Evolutionary conservation across 768 basidiomycete species (phyloP), one percentile per base, ranked within the genome.

Genomic region (Termitomyces sp.): DNA sequence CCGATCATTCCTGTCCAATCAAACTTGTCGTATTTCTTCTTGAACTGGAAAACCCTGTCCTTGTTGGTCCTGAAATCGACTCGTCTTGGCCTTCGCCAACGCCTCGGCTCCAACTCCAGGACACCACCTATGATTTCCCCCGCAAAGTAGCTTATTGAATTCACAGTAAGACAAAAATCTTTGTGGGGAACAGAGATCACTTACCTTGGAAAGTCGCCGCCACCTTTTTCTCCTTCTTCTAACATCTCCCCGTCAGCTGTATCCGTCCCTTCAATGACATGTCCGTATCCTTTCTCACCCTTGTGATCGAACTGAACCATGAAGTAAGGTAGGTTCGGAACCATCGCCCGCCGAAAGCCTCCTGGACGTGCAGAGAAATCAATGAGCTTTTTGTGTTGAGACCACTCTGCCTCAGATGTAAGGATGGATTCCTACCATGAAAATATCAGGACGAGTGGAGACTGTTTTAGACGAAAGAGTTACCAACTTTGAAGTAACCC

Each of bases 271-370:
- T 99, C 97, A 59, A 99, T 97, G 60, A 99, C 92, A 71, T 99
- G 97, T 0, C 97, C 97, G 68, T 94, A 99, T 2, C 97, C 97
- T 67, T 92, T 94, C 72, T 98, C 94, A 26, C 97, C 94, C 66
- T 95, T 98, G 72, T 98, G 80, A 72, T 99, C 97, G 71, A 96
- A 99, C 64, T 96, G 94, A 7, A 98, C 91, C 92, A 95, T 96
- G 66, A 99, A 99, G 72, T 99, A 99, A 1, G 97, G 97, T 31
- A 99, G 74, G 66, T 98, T 97, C 3, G 95, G 87, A 12, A 99
- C 96, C 89, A 99, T 91, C 26, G 92, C 86, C 0, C 96, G 83
- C 42, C 95, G 80, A 77, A 98, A 98, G 3, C 96, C 96, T 18
- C 96, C 95, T 1, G 93, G 91, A 4, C 93, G 79, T 9, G 85